Conservation (phyloP, 2,329 filamentous ascomycete species). For the Aspergillus sp. region DNA sequence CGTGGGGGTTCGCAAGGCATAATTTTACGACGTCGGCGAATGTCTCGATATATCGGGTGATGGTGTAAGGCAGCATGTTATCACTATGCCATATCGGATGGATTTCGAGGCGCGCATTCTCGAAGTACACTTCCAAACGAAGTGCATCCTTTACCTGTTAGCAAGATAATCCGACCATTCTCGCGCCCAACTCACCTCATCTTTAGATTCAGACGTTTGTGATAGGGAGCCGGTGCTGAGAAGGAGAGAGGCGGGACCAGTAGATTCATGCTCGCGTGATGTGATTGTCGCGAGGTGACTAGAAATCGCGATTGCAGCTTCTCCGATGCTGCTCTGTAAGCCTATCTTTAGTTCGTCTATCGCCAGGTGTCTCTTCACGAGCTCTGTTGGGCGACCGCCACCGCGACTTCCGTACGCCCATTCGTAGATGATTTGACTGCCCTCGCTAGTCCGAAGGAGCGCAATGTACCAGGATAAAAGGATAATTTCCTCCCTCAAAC, state of each 20-base stretch:
- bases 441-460: constrained; percentile 45
- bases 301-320: constrained; percentile 28
- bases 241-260: constrained; percentile 16
- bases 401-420: constrained; percentile 36
- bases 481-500: constrained; percentile 43
- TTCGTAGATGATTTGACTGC: constrained; percentile 36
- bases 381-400: constrained; percentile 16
- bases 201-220: constrained; percentile 18
- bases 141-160: constrained; percentile 26
- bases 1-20: constrained; percentile 30
- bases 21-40: constrained; percentile 43
- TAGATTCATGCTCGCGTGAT: not conserved
- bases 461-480: constrained; percentile 48
- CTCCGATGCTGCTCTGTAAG: constrained; percentile 31
- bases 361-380: constrained; percentile 21
- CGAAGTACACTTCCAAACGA: constrained; percentile 34
- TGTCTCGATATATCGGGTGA: constrained; percentile 43
- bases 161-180: not conserved
- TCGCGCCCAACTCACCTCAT: constrained; percentile 21
- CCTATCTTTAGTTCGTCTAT: constrained; percentile 35
- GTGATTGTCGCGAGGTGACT: constrained; percentile 20
- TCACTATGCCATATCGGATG: constrained; percentile 44
- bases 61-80: constrained; percentile 45
- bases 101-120: constrained; percentile 31
- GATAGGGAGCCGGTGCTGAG: constrained; percentile 25